A percentile compares a stretch with the other conserved stretches of the same genome.
These are phyloP conservation scores for Fusarium irregulare DNA, from an alignment of 2,329 filamentous ascomycete genomes.

Conservation along the genomic window DNA sequence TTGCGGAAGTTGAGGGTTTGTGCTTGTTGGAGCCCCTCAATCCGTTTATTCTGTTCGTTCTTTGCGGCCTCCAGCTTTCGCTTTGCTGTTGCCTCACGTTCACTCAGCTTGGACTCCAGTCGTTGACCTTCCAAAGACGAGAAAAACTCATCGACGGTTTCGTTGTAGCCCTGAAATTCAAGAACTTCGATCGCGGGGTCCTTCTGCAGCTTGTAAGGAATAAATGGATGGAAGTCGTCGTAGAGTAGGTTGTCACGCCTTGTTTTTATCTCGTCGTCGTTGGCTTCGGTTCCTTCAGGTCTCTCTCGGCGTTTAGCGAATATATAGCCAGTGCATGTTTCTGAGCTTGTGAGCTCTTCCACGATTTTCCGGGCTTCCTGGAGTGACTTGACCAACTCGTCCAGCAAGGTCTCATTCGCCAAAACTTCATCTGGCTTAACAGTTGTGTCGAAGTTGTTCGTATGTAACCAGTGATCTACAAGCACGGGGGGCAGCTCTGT, in stretches of 20 bases:
- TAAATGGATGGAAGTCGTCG: conserved; percentile 95
- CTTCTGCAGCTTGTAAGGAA: conserved; percentile 80
- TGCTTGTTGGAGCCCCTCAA: conserved; percentile 83
- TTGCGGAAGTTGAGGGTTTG: conserved; percentile 89
- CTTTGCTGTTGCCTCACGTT: conserved; percentile 83
- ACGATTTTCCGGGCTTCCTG: conserved; percentile 77
- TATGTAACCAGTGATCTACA: conserved; percentile 84
- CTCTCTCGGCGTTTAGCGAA: conserved; percentile 73
- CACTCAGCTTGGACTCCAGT: conserved; percentile 82
- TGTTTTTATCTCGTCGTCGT: conserved; percentile 50
- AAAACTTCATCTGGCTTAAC: conserved; percentile 76
- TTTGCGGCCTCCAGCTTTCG: conserved; percentile 87
- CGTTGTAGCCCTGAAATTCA: conserved; percentile 87
- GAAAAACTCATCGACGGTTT: conserved; percentile 95
- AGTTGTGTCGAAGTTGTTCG: conserved; percentile 75
- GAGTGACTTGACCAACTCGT: conserved; percentile 75
- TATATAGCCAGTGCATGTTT: conserved; percentile 84
- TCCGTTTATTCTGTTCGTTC: conserved; percentile 83
- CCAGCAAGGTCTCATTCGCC: conserved; percentile 70
- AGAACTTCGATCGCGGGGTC: conserved; percentile 75
- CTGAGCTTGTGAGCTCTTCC: conserved; percentile 72
- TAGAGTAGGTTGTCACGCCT: conserved; percentile 73
- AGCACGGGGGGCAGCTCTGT: conserved; percentile 89
- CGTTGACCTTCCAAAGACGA: conserved; percentile 96
- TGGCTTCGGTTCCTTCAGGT: conserved; percentile 41